Conservation (phyloP, 345 rosid genomes). For the Hirschfeldia incana region DNA sequence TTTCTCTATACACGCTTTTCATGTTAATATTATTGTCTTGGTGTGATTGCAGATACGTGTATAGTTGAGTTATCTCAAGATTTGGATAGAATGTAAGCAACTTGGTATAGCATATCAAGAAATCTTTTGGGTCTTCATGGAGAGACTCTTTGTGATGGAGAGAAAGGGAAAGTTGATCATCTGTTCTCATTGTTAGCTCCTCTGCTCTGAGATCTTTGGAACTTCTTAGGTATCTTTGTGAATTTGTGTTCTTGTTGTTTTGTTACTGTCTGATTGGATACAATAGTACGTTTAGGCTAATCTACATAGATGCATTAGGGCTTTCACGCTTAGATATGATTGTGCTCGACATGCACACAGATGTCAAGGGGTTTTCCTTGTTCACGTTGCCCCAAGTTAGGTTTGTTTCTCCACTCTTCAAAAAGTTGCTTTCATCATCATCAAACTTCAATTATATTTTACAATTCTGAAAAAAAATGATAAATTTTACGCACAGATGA, state of each 20-base stretch:
- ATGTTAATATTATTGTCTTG: not conserved
- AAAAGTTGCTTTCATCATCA: not conserved
- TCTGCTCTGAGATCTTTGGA: conserved; percentile 82
- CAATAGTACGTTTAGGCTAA: not conserved
- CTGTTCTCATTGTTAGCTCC: conserved; percentile 59
- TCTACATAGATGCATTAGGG: conserved; percentile 75
- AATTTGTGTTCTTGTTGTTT: not conserved
- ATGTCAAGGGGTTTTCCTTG: conserved; percentile 79
- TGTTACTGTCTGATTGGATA: not conserved
- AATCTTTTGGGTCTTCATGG: conserved; percentile 63
- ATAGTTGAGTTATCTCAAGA: conserved; percentile 50
- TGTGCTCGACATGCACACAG: conserved; percentile 63
- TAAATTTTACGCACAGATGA: conserved; percentile 59
- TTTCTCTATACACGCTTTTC: not conserved
- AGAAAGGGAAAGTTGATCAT: conserved; percentile 59
- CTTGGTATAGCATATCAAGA: conserved; percentile 56
- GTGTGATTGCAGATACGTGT: conserved; percentile 52
- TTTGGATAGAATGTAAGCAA: conserved; percentile 48
- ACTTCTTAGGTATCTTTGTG: conserved; percentile 51
- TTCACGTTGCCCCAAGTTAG: conserved; percentile 91
- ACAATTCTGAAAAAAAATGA: not conserved
- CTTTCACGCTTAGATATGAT: conserved; percentile 64
- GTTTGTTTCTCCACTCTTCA: conserved; percentile 36
- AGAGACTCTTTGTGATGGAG: conserved; percentile 54
- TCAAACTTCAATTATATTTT: not conserved